These are phyloP conservation scores for Coelastrella sp. DNA, from an alignment of 139 green algal genomes.

Conservation along the genomic window DNA sequence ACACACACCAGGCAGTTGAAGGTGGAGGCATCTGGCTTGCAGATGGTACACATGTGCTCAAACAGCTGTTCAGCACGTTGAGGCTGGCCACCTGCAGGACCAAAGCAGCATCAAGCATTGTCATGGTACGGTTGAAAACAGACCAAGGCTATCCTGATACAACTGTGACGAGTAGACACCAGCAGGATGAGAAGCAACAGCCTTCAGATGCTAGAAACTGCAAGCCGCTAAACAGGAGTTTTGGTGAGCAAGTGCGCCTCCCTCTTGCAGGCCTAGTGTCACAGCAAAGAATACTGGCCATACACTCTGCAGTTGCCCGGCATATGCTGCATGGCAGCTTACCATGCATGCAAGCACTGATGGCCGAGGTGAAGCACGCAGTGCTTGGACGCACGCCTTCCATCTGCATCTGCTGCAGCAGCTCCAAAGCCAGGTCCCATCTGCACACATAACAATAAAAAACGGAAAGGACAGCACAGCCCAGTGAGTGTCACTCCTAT, in stretches of 20 bases:
- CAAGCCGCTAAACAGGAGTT: too few relatives aligned
- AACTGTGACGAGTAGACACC: neutral
- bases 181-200: neutral
- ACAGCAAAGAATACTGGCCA: neutral
- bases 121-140: too few relatives aligned
- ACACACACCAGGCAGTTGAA: constrained; percentile 73
- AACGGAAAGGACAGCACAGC: too few relatives aligned
- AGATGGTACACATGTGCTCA: constrained; percentile 43
- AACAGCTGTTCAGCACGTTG: constrained; percentile 43
- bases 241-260: too few relatives aligned
- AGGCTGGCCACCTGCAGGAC: constrained; percentile 29
- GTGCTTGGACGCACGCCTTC: constrained; percentile 60
- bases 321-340: too few relatives aligned
- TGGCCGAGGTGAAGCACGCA: constrained; percentile 49
- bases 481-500: too few relatives aligned
- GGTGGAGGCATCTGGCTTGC: constrained; percentile 69
- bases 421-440: constrained; percentile 79
- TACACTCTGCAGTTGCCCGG: too few relatives aligned
- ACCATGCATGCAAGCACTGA: constrained; percentile 49
- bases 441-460: constrained; percentile 42
- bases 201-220: too few relatives aligned
- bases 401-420: constrained; percentile 81
- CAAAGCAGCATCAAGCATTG: too few relatives aligned
- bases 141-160: neutral
- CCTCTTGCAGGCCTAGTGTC: neutral